Evolutionary conservation across 108 stramenopile species (phyloP), one percentile per base, ranked within the genome.

Genomic region (Chaetoceros muelleri): DNA sequence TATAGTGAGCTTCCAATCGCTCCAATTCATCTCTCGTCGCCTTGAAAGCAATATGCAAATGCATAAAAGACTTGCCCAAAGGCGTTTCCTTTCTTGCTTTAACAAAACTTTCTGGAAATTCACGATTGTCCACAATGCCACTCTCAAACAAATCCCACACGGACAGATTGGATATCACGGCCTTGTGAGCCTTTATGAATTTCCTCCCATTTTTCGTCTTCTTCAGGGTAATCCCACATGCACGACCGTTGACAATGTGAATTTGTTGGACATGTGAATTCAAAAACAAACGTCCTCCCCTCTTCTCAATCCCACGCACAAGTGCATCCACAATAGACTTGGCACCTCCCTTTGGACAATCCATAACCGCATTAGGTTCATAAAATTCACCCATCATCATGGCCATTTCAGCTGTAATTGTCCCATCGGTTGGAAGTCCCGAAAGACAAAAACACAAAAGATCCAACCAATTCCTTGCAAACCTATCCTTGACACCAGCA

Each of bases 301-400:
- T 67, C 59, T 89, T 89, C 60, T 84, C 81, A 31, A 91, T 74
- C 3, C 91, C 94, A 8, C 91, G 62, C 0, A 87, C 91, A 23
- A 95, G 70, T 10, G 94, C 94, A 65, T 89, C 85, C 2, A 95
- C 74, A 48, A 95, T 87, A 16, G 77, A 67, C 40, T 73, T 78
- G 23, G 84, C 81, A 26, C 93, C 93, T 1, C 89, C 89, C 19
- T 45, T 55, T 3, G 93, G 93, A 52, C 87, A 94, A 61, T 94
- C 93, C 79, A 94, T 83, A 20, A 76, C 69, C 0, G 84, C 85
- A 24, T 67, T 81, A 3, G 67, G 72, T 22, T 74, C 79, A 62
- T 86, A 88, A 61, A 91, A 85, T 64, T 91, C 89, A 2, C 79
- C 84, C 71, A 95, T 72, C 94, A 95, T 95, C 81, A 93, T 83